These are phyloP conservation scores for Lachancea thermotolerans DNA, from an alignment of 805 yeast genomes.

Conservation along the genomic window DNA sequence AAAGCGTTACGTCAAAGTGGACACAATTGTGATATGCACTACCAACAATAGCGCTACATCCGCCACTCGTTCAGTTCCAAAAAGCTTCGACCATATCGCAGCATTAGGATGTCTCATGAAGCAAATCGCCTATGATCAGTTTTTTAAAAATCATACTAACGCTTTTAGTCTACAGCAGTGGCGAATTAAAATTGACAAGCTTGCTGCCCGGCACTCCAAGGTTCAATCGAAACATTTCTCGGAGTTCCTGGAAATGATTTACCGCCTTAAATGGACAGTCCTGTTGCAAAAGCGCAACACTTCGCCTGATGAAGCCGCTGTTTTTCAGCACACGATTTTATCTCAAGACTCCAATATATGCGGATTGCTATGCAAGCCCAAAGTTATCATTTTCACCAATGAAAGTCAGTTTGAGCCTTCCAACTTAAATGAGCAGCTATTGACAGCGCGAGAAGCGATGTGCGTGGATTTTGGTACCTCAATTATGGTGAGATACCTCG, in stretches of 20 bases:
- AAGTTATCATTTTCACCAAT: constrained; percentile 1
- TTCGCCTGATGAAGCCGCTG: constrained; percentile 19
- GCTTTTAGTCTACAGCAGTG: constrained; percentile 5
- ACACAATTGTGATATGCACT: constrained; percentile 6
- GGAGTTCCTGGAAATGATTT: constrained; percentile 8
- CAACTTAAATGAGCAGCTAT: constrained; percentile 6
- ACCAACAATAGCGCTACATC: constrained; percentile 8
- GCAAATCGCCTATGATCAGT: constrained; percentile 8
- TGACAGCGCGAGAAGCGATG: constrained; percentile 5
- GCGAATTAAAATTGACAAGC: constrained; percentile 9
- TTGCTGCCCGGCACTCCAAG: constrained; percentile 6
- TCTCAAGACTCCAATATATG: constrained; percentile 3
- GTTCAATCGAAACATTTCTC: background rate
- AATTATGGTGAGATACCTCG: constrained; percentile 12
- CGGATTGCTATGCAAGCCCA: constrained; percentile 7
- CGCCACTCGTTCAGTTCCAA: constrained; percentile 1
- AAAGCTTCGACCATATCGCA: constrained; percentile 4
- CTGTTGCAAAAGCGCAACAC: constrained; percentile 13
- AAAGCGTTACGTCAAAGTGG: constrained; percentile 5
- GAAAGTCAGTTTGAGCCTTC: background rate
- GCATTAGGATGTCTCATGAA: constrained; percentile 13
- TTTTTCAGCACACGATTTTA: constrained; percentile 10
- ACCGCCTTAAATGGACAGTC: constrained; percentile 14
- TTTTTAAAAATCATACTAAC: constrained; percentile 3
- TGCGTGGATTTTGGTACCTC: constrained; percentile 17